Evolutionary conservation across 345 rosid species (phyloP).

Genomic region (Melaleuca alternifolia): DNA sequence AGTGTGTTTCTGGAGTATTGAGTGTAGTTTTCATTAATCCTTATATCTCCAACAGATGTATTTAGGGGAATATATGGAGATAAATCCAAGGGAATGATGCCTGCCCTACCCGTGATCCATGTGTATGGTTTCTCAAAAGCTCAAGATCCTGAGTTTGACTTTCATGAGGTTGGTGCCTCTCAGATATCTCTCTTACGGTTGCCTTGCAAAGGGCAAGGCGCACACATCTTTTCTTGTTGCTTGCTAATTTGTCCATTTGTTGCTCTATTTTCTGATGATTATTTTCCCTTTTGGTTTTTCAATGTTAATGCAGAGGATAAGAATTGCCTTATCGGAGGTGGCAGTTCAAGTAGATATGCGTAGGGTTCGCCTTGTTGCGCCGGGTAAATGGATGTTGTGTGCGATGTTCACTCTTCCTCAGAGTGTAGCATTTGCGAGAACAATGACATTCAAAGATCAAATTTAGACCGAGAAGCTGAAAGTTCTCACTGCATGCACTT

Average conservation of each 20-base stretch:
- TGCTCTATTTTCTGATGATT: background rate
- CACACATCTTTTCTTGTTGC: background rate
- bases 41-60: slow-evolving; percentile 32
- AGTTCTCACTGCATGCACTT: background rate
- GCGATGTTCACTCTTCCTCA: slow-evolving; percentile 72
- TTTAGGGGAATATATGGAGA: slow-evolving; percentile 59
- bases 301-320: slow-evolving; percentile 50
- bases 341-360: slow-evolving; percentile 69
- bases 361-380: slow-evolving; percentile 72
- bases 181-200: background rate
- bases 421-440: slow-evolving; percentile 54
- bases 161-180: slow-evolving; percentile 52
- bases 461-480: background rate
- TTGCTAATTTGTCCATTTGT: background rate
- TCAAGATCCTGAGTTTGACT: slow-evolving; percentile 83
- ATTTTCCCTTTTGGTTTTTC: background rate
- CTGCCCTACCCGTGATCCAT: slow-evolving; percentile 57
- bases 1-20: background rate
- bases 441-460: background rate
- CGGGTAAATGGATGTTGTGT: slow-evolving; percentile 89
- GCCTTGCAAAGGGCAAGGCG: background rate
- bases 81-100: slow-evolving; percentile 23
- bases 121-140: slow-evolving; percentile 95
- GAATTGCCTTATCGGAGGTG: slow-evolving; percentile 58
- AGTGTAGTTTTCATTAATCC: background rate